Percentiles rank a stretch among this genome's conserved stretches.
Evolutionary conservation across 495 filamentous ascomycete genomes (phyloP).

Genomic region (Venustampulla echinocandica): DNA sequence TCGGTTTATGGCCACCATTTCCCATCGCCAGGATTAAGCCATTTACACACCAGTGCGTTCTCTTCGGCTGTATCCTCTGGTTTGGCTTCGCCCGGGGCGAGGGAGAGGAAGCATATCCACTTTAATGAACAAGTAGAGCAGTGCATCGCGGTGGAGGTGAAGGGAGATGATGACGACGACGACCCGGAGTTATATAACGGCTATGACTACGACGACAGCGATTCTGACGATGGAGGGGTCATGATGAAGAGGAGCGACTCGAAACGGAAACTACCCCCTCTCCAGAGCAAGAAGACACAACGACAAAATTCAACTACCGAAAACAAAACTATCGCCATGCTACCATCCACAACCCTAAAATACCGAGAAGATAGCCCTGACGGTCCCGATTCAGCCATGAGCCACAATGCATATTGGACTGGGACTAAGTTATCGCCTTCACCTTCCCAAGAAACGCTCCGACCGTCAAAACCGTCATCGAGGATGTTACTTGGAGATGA

Average conservation of each 20-base stretch:
- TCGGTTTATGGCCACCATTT: conserved; percentile 38
- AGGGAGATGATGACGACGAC: conserved; percentile 63
- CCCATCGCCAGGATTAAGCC: conserved; percentile 46
- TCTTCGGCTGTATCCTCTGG: conserved; percentile 55
- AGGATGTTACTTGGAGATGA: conserved; percentile 55
- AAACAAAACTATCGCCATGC: conserved; percentile 85
- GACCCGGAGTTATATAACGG: conserved; percentile 45
- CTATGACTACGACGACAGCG: conserved; percentile 45
- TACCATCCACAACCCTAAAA: conserved; percentile 88
- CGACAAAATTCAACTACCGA: conserved; percentile 47
- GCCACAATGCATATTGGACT: conserved; percentile 42
- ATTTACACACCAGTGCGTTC: conserved; percentile 46
- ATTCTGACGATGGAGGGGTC: conserved; percentile 66
- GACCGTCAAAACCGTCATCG: conserved; percentile 59
- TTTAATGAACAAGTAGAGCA: conserved; percentile 95
- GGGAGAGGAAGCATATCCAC: conserved; percentile 77
- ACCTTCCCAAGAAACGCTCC: conserved; percentile 61
- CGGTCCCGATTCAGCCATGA: conserved; percentile 47
- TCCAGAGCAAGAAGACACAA: conserved; percentile 20
- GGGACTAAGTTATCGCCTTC: conserved; percentile 35
- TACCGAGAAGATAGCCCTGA: conserved; percentile 76
- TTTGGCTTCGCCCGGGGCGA: conserved; percentile 52
- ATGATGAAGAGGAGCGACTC: conserved; percentile 66
- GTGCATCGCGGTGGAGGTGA: conserved; percentile 86
- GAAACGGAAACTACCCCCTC: conserved; percentile 31